A percentile compares a stretch with the other conserved stretches of the same genome.
These are phyloP conservation scores for Arachis hypogaea DNA, from an alignment of 306 rosid species.

Conservation along the genomic window DNA sequence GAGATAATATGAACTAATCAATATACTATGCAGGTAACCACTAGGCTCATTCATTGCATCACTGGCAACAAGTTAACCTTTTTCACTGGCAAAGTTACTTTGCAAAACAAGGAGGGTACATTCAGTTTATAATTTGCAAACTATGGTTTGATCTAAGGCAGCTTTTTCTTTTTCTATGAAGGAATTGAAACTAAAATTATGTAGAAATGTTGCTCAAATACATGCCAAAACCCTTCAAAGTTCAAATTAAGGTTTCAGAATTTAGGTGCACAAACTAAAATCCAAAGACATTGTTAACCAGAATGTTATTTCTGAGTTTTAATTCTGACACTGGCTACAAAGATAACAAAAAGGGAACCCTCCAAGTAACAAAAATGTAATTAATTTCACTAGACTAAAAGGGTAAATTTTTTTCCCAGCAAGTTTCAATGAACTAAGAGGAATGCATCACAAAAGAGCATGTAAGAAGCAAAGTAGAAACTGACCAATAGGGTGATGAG, in stretches of 20 bases:
- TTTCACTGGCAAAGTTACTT: background rate
- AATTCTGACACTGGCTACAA: background rate
- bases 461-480: background rate
- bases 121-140: background rate
- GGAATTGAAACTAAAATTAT: background rate
- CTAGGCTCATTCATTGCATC: background rate
- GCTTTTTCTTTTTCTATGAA: background rate
- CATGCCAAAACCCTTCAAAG: too few species aligned
- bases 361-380: slow-evolving; percentile 3
- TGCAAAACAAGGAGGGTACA: background rate
- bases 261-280: background rate
- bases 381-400: background rate
- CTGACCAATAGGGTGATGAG: slow-evolving; percentile 80
- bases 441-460: background rate
- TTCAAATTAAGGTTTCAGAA: too few species aligned
- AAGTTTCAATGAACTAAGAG: background rate
- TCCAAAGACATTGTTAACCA: slow-evolving; percentile 5
- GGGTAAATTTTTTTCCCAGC: background rate
- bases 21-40: slow-evolving; percentile 15
- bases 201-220: background rate
- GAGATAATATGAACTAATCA: slow-evolving; percentile 27
- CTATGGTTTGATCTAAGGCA: background rate
- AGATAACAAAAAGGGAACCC: slow-evolving; percentile 29
- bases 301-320: slow-evolving; percentile 14
- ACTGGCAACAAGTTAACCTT: background rate